Evolutionary conservation across 768 basidiomycete species (phyloP).

Genomic region (Kwoniella pini): DNA sequence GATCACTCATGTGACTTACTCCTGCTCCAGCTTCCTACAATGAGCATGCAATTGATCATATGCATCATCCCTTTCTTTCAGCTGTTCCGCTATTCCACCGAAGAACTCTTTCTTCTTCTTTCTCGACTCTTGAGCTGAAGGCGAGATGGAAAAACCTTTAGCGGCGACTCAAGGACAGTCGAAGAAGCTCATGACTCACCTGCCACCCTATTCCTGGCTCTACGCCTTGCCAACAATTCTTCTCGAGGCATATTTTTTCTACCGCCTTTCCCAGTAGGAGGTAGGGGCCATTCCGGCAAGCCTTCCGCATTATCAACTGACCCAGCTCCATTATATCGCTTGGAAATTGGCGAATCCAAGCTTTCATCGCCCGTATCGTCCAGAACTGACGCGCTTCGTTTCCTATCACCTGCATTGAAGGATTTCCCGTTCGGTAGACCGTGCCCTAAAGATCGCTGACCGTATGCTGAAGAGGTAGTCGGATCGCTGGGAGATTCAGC

Average conservation of each 20-base stretch:
- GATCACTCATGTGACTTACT: no score
- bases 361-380: conserved; percentile 17
- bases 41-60: conserved; percentile 14
- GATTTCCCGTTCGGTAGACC: conserved; percentile 13
- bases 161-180: not conserved
- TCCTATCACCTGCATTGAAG: not conserved
- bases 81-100: conserved; percentile 15
- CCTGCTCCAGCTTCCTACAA: conserved; percentile 20
- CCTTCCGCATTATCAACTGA: not conserved
- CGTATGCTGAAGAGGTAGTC: conserved; percentile 1
- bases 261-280: conserved; percentile 24
- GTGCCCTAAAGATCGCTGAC: conserved; percentile 12
- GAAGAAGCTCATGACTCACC: conserved; percentile 18
- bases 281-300: conserved; percentile 26
- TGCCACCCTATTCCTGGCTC: conserved; percentile 33
- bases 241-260: conserved; percentile 36
- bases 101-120: conserved; percentile 32
- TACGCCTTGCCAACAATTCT: conserved; percentile 31
- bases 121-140: conserved; percentile 24
- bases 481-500: conserved; percentile 3
- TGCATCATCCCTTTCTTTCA: conserved; percentile 17
- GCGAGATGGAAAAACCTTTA: not conserved
- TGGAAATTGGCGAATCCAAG: not conserved
- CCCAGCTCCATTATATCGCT: not conserved
- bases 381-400: conserved; percentile 8